A percentile compares a stretch with the other conserved stretches of the same genome.
Evolutionary conservation across 2,329 filamentous ascomycete species (phyloP).

Genomic region (Sporothrix humicola): DNA sequence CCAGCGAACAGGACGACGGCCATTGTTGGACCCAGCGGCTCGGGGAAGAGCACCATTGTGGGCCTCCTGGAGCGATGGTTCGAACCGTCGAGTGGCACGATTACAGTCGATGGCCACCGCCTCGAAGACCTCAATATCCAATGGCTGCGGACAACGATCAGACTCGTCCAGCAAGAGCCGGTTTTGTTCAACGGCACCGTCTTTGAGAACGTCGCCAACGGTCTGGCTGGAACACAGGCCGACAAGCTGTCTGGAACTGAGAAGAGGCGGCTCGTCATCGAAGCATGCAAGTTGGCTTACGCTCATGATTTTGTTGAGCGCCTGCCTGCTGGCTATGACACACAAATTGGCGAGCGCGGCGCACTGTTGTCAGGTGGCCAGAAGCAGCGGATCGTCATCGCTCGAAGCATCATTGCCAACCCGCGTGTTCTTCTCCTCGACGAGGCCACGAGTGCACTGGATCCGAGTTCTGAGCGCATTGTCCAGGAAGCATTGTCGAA

Average conservation of each 20-base stretch:
- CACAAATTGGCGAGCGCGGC: constrained; percentile 77
- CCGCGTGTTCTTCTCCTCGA: constrained; percentile 44
- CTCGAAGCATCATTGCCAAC: constrained; percentile 42
- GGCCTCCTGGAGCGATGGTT: constrained; percentile 75
- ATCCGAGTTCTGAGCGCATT: constrained; percentile 49
- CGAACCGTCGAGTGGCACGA: constrained; percentile 46
- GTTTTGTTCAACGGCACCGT: constrained; percentile 55
- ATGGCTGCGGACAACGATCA: constrained; percentile 59
- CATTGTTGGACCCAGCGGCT: constrained; percentile 79
- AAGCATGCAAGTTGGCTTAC: constrained; percentile 70
- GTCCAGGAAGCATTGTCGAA: constrained; percentile 43
- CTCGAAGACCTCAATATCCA: constrained; percentile 62
- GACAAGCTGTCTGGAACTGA: constrained; percentile 49
- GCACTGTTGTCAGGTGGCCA: constrained; percentile 78
- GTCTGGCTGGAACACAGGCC: constrained; percentile 53
- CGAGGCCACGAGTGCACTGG: constrained; percentile 54
- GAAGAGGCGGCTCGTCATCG: constrained; percentile 61
- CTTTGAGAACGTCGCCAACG: constrained; percentile 60
- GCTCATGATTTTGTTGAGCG: constrained; percentile 72
- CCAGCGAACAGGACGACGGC: constrained; percentile 76
- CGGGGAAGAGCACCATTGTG: constrained; percentile 81
- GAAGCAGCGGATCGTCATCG: constrained; percentile 75
- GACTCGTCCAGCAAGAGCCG: constrained; percentile 50
- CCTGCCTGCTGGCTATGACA: constrained; percentile 71
- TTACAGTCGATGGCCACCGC: constrained; percentile 39